Conservation (phyloP, 768 basidiomycete genomes). For the Collybiopsis luxurians region DNA sequence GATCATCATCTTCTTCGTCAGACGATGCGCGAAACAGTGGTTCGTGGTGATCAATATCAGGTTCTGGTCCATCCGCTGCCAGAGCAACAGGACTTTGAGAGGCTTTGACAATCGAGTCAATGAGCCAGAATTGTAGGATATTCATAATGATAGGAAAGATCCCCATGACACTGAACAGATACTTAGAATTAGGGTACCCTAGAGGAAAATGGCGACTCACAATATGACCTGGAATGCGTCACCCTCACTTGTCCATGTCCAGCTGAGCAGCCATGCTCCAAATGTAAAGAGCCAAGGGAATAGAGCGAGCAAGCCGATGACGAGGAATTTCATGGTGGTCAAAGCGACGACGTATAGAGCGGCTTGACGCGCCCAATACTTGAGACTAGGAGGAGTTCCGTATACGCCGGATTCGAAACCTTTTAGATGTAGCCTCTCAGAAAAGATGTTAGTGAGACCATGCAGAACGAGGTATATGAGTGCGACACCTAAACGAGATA, state of each 20-base stretch:
- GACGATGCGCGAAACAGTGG: conserved; percentile 57
- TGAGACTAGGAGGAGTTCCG: conserved; percentile 75
- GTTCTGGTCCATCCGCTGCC: conserved; percentile 35
- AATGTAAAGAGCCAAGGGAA: conserved; percentile 68
- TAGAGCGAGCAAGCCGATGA: conserved; percentile 70
- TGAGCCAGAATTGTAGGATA: conserved; percentile 90
- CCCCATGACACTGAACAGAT: conserved; percentile 71
- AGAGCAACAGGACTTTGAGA: conserved; percentile 38
- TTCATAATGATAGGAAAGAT: conserved; percentile 90
- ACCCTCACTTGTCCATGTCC: conserved; percentile 62
- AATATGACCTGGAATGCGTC: conserved; percentile 76
- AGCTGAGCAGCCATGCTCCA: conserved; percentile 87
- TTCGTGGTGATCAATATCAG: conserved; percentile 46
- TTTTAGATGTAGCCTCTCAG: conserved; percentile 60
- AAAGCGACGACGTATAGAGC: conserved; percentile 81
- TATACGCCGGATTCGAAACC: conserved; percentile 89
- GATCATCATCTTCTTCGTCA: conserved; percentile 55
- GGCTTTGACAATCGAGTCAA: conserved; percentile 90
- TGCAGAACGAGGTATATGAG: conserved; percentile 76
- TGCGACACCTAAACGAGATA: conserved; percentile 61
- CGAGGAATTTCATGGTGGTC: conserved; percentile 86
- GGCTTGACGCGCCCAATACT: conserved; percentile 74
- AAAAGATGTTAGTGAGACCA: conserved; percentile 59
- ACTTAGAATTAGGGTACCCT: background rate
- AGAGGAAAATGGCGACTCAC: conserved; percentile 42